Evolutionary conservation across 805 yeast species (phyloP).

Genomic region (Starmerella vaccinii): DNA sequence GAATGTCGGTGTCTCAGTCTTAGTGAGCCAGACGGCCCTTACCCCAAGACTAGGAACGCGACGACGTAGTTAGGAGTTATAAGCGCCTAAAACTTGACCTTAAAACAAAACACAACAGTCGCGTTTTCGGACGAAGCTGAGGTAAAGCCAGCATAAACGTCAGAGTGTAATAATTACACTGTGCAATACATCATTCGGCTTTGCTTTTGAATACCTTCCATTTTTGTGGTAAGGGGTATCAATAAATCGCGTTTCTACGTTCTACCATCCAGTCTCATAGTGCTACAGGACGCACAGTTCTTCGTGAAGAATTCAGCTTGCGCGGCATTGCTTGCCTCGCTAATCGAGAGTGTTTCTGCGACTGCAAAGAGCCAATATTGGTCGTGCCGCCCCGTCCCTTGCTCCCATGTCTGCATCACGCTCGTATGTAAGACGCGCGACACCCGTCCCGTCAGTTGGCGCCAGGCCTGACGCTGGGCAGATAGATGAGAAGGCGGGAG

Average conservation of each 20-base stretch:
- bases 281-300: too few species aligned
- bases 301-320: background rate
- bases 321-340: background rate
- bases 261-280: background rate
- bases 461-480: background rate
- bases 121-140: too few species aligned
- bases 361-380: background rate
- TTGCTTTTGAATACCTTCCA: background rate
- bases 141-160: too few species aligned
- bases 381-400: background rate
- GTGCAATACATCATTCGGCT: background rate
- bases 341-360: background rate
- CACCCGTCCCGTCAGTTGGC: background rate
- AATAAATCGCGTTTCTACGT: background rate
- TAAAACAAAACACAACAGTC: too few species aligned
- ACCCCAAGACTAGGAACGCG: too few species aligned
- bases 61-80: too few species aligned
- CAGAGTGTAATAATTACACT: too few species aligned
- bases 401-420: background rate
- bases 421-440: background rate
- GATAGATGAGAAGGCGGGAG: background rate
- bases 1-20: too few species aligned
- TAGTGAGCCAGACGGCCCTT: too few species aligned
- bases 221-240: background rate
- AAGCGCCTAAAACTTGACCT: too few species aligned